Evolutionary conservation across 257 asterid genomes (phyloP).

Genomic region (Misopates orontium): DNA sequence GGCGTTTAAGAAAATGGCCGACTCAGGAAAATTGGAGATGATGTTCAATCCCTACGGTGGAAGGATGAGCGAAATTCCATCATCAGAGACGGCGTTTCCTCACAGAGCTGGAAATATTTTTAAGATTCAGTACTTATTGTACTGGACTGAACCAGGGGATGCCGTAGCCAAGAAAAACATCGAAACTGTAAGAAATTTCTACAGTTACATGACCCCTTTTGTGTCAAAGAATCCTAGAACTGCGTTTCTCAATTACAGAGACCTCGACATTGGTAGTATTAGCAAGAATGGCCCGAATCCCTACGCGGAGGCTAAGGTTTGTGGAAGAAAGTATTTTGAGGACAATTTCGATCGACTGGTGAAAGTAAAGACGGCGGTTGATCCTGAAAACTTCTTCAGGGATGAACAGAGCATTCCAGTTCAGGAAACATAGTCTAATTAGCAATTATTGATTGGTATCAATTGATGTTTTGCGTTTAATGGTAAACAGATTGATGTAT

Average conservation of each 20-base stretch:
- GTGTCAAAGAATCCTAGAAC: not conserved
- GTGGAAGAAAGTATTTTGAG: not conserved
- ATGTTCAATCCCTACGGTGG: slow-evolving; percentile 34
- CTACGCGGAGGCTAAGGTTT: not conserved
- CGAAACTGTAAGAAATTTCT: no score
- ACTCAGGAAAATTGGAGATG: not conserved
- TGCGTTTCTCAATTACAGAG: slow-evolving; percentile 4
- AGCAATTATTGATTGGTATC: no score
- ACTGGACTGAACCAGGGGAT: slow-evolving; percentile 28
- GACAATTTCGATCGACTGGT: slow-evolving; percentile 6
- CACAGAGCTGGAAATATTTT: slow-evolving; percentile 37
- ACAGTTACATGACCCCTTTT: not conserved
- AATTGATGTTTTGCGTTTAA: no score
- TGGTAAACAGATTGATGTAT: no score
- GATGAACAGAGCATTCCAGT: slow-evolving; percentile 6
- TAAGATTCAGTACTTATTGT: slow-evolving; percentile 28
- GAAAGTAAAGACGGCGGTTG: not conserved
- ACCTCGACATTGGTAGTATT: slow-evolving; percentile 2
- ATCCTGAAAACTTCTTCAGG: slow-evolving; percentile 16
- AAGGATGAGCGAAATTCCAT: slow-evolving; percentile 33
- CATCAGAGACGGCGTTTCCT: slow-evolving; percentile 26
- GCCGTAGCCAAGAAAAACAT: no score
- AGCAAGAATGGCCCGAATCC: not conserved
- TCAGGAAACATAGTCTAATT: no score
- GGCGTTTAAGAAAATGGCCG: not conserved